Base-by-base conservation (phyloP, 1,284 basidiomycete genomes). In the Sparassis latifolia region DNA sequence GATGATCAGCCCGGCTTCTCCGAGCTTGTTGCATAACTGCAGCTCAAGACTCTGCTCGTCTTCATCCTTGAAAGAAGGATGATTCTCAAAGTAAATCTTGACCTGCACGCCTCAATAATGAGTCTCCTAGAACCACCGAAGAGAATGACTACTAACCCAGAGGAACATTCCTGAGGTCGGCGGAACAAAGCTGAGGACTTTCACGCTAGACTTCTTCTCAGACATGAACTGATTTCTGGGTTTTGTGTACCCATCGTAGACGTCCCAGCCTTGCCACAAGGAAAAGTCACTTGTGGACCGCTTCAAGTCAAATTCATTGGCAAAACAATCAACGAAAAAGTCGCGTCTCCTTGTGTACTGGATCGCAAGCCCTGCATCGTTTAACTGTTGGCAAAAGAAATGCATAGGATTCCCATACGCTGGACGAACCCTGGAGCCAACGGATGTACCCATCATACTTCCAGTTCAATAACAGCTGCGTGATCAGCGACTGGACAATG, bases 141-240 rank as follows among this genome's bases (percentile, higher is more conserved):
- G 20, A 20, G 20, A 20, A 20, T 20, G 33, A 37, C 2, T 27
- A 60, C 74, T 51, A 58, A 81, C 78, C 82, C 83, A 86, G 42
- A 84, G 53, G 64, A 85, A 84, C 83, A 86, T 86, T 5, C 83
- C 84, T 30, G 80, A 74, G 0, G 76, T 78, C 0, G 88, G 87
- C 4, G 86, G 83, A 4, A 87, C 77, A 62, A 89, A 84, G 42
- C 79, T 84, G 59, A 89, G 78, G 52, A 85, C 59, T 12, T 68
- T 68, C 38, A 61, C 57, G 38, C 55, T 58, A 33, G 64, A 58
- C 37, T 59, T 64, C 67, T 82, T 82, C 67, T 82, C 73, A 42
- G 55, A 60, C 58, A 59, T 59, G 40, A 51, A 55, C 29, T 47
- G 42, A 38, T 51, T 52, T 50, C 58, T 55, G 27, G 65, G 63